These are phyloP conservation scores for Fusarium pseudoanthophilum DNA, from an alignment of 2,329 filamentous ascomycete genomes.

Conservation along the genomic window DNA sequence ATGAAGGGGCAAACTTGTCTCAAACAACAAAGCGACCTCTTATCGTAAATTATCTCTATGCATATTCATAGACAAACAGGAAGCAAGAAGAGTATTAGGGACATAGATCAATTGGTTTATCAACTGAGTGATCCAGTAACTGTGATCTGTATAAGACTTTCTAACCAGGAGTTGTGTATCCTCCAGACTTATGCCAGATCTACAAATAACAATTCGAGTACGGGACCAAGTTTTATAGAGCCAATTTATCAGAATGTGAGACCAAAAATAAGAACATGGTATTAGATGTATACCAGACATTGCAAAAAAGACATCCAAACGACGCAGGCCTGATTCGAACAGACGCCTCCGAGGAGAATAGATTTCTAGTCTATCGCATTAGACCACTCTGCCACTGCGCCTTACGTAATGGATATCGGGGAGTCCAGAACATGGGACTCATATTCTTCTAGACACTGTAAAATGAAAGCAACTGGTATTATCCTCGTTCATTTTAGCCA, in stretches of 20 bases:
- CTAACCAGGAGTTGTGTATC: not conserved
- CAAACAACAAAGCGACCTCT: too few species aligned
- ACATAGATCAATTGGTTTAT: accelerated
- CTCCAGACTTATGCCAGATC: not conserved
- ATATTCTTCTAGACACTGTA: accelerated
- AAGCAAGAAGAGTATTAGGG: accelerated
- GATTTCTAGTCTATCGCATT: slow-evolving; percentile 7
- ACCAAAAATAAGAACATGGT: too few species aligned
- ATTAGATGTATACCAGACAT: accelerated
- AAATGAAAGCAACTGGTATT: accelerated
- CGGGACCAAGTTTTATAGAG: accelerated
- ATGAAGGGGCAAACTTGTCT: too few species aligned
- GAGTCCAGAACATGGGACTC: accelerated
- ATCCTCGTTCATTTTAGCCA: too few species aligned
- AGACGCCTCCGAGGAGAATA: not conserved
- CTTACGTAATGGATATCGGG: not conserved
- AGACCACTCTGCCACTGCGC: slow-evolving; percentile 8
- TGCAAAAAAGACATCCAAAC: not conserved
- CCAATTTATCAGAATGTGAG: accelerated
- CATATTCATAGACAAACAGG: too few species aligned
- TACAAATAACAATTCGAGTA: accelerated
- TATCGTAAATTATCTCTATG: too few species aligned
- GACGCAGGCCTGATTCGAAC: slow-evolving; percentile 2
- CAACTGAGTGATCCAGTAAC: too few species aligned
- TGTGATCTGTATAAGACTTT: too few species aligned